Base-by-base conservation (phyloP, 129 eudicot genomes). In the Saussurea involucrata region DNA sequence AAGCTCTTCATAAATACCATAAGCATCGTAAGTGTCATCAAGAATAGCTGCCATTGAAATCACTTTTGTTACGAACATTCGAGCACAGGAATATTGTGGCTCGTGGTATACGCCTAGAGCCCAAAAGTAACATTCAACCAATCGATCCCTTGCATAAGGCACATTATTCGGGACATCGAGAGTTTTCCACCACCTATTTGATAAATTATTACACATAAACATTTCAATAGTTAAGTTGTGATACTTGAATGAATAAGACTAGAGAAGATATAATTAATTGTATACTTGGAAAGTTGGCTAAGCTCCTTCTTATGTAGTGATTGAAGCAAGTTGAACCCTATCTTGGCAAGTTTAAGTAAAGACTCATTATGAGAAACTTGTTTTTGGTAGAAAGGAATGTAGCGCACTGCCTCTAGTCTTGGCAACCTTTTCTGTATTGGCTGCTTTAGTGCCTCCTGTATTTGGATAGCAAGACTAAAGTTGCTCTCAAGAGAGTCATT, bases 11-110 rank as follows among this genome's bases (percentile, higher is more conserved):
- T 76, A 63, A 1, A 76, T 85, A 58, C 77, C 85, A 61, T 85
- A 85, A 22, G 72, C 79, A 73, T 85, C 88, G 11, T 85, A 77
- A 3, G 83, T 85, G 21, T 85, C 88, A 53, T 85, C 81, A 1
- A 85, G 22, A 27, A 72, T 20, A 3, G 86, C 27, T 3, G 4
- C 12, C 69, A 74, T 7, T 9, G 36, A 37, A 6, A 77, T 11
- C 31, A 29, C 24, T 64, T 73, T 85, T 0, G 85, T 29, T 3
- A 85, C 18, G 12, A 70, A 69, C 3, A 40, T 32, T 49, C 85
- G 53, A 12, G 75, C 29, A 2, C 5, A 17, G 0, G 77, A 76
- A 68, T 71, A 85, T 34, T 73, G 32, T 15, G 83, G 85, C 33
- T 85, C 86, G 55, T 20, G 64, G 71, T 49, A 75, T 3, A 67